phyloP scores from a whole-genome alignment of 1,139 yeast genomes.

The Pichia kudriavzevii region DNA sequence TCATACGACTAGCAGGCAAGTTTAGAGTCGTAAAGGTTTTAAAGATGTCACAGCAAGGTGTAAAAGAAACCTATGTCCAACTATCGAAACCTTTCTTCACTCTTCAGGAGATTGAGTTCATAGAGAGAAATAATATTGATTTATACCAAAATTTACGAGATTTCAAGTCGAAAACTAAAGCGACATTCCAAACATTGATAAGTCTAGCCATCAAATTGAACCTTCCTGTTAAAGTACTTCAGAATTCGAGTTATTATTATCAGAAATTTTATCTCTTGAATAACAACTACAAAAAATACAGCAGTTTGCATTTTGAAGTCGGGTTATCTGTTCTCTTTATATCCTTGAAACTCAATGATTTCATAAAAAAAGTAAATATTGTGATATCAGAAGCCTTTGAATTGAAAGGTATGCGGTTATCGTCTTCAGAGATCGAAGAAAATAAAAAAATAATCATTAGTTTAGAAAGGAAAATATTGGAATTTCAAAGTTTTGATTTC shows the following conservation, averaged over 20 bases:
- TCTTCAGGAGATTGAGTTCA: slow-evolving; percentile 47
- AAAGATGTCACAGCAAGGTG: slow-evolving; percentile 1
- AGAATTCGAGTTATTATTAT: slow-evolving; percentile 62
- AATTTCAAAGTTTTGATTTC: slow-evolving; percentile 33
- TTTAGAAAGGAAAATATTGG: slow-evolving; percentile 56
- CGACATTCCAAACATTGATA: slow-evolving; percentile 47
- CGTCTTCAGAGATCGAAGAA: slow-evolving; percentile 35
- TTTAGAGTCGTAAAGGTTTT: no score
- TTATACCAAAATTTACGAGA: slow-evolving; percentile 29
- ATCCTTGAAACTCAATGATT: slow-evolving; percentile 82
- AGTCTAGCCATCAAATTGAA: slow-evolving; percentile 47
- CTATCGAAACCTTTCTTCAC: slow-evolving; percentile 63
- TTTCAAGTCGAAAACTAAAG: slow-evolving; percentile 41
- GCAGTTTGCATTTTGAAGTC: slow-evolving; percentile 39
- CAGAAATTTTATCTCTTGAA: slow-evolving; percentile 63
- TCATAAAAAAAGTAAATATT: slow-evolving; percentile 71
- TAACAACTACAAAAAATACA: slow-evolving; percentile 39
- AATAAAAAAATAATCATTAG: slow-evolving; percentile 43
- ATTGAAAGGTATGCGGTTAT: slow-evolving; percentile 24
- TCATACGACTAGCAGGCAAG: no score
- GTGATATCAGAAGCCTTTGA: slow-evolving; percentile 35
- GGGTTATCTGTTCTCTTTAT: slow-evolving; percentile 71
- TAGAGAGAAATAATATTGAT: slow-evolving; percentile 44
- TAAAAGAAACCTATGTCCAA: slow-evolving; percentile 28
- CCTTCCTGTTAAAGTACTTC: slow-evolving; percentile 60